A percentile compares a stretch with the other conserved stretches of the same genome.
Evolutionary conservation across 1,139 yeast genomes (phyloP).

Genomic region (Suhomyces maxii): DNA sequence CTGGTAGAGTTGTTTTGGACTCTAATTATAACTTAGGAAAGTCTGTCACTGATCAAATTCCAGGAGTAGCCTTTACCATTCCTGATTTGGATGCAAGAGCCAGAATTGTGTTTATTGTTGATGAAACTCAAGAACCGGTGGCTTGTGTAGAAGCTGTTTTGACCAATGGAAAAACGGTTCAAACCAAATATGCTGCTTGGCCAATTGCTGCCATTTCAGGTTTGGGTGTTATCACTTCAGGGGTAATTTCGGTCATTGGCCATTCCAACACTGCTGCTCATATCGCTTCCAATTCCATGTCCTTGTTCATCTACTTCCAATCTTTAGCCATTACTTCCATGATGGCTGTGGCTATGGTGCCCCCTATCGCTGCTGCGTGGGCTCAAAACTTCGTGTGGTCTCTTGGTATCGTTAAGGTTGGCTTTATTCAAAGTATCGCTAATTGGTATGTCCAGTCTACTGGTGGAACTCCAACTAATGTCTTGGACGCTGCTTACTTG

Average conservation of each 20-base stretch:
- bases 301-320: constrained; percentile 91
- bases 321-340: constrained; percentile 88
- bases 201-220: constrained; percentile 93
- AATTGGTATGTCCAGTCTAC: constrained; percentile 97
- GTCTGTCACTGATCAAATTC: constrained; percentile 55
- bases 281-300: constrained; percentile 92
- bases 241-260: constrained; percentile 82
- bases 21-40: constrained; percentile 49
- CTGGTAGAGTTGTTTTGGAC: constrained; percentile 81
- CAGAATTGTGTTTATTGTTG: constrained; percentile 62
- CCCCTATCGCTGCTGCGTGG: constrained; percentile 99
- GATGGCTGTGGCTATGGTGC: constrained; percentile 93
- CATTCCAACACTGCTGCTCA: constrained; percentile 94
- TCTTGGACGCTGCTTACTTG: constrained; percentile 53
- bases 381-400: constrained; percentile 97
- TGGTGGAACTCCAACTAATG: constrained; percentile 82
- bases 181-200: constrained; percentile 94
- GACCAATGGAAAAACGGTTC: constrained; percentile 90
- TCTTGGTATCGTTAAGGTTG: constrained; percentile 77
- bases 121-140: constrained; percentile 48
- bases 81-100: constrained; percentile 96
- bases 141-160: constrained; percentile 94
- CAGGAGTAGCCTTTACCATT: constrained; percentile 80
- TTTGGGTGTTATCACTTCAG: constrained; percentile 82
- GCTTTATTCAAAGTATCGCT: constrained; percentile 83